Base-by-base conservation (phyloP, 73 alveolate genomes). In the Paraurostyla sp. region DNA sequence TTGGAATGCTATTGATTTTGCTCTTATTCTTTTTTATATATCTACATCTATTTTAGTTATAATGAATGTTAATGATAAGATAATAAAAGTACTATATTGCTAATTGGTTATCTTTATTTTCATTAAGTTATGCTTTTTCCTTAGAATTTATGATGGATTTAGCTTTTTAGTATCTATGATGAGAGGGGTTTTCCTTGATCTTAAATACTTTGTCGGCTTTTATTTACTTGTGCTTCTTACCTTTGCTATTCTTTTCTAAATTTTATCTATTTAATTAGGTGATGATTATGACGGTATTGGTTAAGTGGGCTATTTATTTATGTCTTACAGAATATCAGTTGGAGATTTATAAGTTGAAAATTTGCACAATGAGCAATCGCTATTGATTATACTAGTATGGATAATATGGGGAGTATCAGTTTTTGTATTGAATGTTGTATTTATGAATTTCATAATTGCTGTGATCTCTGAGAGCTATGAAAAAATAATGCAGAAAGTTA, bases 381-480 rank as follows among this genome's bases (percentile, higher is more conserved):
- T 11, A 4, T 9, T 32, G 18, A 36, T 81, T 7, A 20, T 81
- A 13, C 30, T 52, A 18, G 63, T 71, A 4, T 81, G 91, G 91
- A 7, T 81, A 23, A 29, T 81, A 11, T 81, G 91, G 91, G n/a
- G 56, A 9, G 3, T 63, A 4, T 15, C 83, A 16, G 43, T 60
- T 23, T 59, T 52, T 16, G 32, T 57, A 32, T 18, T 81, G n/a
- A 57, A 52, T 18, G 59, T 81, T 22, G 48, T 81, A n/a, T 35
- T 52, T 13, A 45, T 81, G 46, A 81, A 81, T 51, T 81, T 81
- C 35, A 81, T 81, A 29, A 81, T 81, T 81, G 91, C 91, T 3
- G 91, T 81, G 7, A 81, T 81, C 30, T 52, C 82, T n/a, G n/a
- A n/a, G n/a, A n/a, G n/a, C n/a, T n/a, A n/a, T n/a, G n/a, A n/a